A percentile compares a stretch with the other conserved stretches of the same genome.
These are phyloP conservation scores for Mycena galopus DNA, from an alignment of 768 basidiomycete species.

Conservation along the genomic window DNA sequence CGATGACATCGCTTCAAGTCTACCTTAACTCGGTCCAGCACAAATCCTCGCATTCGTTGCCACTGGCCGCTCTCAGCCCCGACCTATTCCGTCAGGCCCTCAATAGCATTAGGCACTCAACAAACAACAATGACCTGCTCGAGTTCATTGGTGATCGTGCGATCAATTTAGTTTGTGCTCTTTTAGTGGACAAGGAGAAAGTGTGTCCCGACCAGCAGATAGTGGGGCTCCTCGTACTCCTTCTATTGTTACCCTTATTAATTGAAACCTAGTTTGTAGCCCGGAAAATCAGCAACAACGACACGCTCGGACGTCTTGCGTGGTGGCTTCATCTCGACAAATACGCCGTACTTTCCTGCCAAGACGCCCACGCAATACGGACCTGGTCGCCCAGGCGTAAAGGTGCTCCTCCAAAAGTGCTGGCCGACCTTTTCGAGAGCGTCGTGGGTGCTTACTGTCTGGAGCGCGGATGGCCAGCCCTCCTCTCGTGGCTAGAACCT, in stretches of 20 bases:
- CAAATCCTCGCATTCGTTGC: conserved; percentile 3
- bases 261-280: conserved; percentile 38
- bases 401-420: conserved; percentile 44
- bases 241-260: background rate
- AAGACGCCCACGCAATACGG: conserved; percentile 32
- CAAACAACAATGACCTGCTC: conserved; percentile 48
- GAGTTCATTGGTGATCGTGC: conserved; percentile 51
- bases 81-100: conserved; percentile 36
- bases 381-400: conserved; percentile 38
- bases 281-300: conserved; percentile 45
- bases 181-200: conserved; percentile 45
- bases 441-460: conserved; percentile 47
- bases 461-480: conserved; percentile 44
- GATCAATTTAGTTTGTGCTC: conserved; percentile 46
- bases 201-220: conserved; percentile 46
- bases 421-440: conserved; percentile 50
- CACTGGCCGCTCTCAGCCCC: conserved; percentile 4
- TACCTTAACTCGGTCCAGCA: conserved; percentile 15
- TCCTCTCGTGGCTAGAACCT: conserved; percentile 41
- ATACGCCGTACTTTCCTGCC: conserved; percentile 40
- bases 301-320: conserved; percentile 48
- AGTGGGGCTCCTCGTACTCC: conserved; percentile 29
- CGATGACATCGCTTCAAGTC: conserved; percentile 23
- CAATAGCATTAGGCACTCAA: conserved; percentile 42
- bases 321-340: conserved; percentile 44